Conservation (phyloP, 1,139 yeast species). For the Hyphopichia pseudoburtonii region DNA sequence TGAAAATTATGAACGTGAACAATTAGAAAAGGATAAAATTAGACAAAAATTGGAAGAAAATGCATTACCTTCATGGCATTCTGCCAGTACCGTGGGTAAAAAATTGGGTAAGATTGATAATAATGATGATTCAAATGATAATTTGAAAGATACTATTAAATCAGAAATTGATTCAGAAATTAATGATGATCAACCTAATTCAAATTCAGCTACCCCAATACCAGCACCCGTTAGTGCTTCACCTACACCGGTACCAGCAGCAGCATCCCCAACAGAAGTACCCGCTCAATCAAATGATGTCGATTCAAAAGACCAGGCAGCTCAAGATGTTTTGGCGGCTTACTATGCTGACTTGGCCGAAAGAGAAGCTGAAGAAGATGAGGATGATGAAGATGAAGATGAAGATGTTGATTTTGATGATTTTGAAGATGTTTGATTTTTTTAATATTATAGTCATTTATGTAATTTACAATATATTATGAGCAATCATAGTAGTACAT, state of each 20-base stretch:
- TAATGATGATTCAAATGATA: constrained; percentile 24
- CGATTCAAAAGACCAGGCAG: constrained; percentile 57
- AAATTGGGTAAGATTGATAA: constrained; percentile 52
- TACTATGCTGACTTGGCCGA: constrained; percentile 73
- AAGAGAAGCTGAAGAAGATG: constrained; percentile 60
- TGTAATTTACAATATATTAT: too few species aligned
- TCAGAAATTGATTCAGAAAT: constrained; percentile 12
- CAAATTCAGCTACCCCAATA: constrained; percentile 7
- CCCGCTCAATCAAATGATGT: constrained; percentile 13
- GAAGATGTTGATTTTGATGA: constrained; percentile 53
- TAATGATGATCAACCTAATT: constrained; percentile 7
- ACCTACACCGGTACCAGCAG: too few species aligned
- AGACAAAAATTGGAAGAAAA: constrained; percentile 80
- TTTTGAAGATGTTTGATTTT: constrained; percentile 40
- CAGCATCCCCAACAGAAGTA: too few species aligned
- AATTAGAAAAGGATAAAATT: constrained; percentile 67
- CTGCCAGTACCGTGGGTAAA: constrained; percentile 81
- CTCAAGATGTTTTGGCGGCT: constrained; percentile 76
- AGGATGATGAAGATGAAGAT: constrained; percentile 61
- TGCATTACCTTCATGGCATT: constrained; percentile 96
- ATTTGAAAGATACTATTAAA: constrained; percentile 11
- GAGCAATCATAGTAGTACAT: too few species aligned
- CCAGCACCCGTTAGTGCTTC: too few species aligned
- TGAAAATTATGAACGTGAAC: constrained; percentile 69
- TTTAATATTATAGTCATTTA: too few species aligned